Conservation (phyloP, 2,329 filamentous ascomycete species). For the Rutstroemia sp. region DNA sequence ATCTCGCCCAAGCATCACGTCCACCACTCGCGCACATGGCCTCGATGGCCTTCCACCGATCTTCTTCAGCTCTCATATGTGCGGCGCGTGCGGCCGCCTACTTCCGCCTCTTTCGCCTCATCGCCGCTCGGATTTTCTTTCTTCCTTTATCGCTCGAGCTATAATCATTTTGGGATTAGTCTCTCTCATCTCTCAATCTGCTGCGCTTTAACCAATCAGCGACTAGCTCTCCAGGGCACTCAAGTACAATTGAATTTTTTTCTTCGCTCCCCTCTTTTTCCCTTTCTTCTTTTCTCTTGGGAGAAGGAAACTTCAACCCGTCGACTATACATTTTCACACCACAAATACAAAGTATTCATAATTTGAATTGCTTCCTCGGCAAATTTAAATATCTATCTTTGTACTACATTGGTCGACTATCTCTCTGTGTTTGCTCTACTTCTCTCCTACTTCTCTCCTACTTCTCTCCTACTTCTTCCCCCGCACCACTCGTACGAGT, state of each 20-base stretch:
- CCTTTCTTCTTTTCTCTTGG: conserved; percentile 42
- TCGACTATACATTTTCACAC: conserved; percentile 41
- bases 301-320: conserved; percentile 53
- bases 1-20: no score
- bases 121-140: no score
- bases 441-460: conserved; percentile 24
- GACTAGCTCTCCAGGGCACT: neutral
- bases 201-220: neutral
- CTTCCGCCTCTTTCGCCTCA: no score
- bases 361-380: conserved; percentile 32
- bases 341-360: conserved; percentile 18
- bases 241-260: neutral
- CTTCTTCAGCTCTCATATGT: no score
- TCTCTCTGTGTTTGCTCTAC: conserved; percentile 21
- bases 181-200: no score
- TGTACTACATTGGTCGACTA: conserved; percentile 30
- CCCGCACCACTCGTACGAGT: neutral
- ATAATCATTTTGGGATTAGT: neutral
- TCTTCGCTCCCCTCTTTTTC: conserved; percentile 11
- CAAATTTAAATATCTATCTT: neutral
- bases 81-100: no score
- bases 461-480: conserved; percentile 22
- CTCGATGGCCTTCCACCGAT: no score
- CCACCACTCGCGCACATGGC: no score
- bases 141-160: neutral